Evolutionary conservation across 371 early-diverging fungal species (phyloP).

Genomic region (Fennellomyces sp.): DNA sequence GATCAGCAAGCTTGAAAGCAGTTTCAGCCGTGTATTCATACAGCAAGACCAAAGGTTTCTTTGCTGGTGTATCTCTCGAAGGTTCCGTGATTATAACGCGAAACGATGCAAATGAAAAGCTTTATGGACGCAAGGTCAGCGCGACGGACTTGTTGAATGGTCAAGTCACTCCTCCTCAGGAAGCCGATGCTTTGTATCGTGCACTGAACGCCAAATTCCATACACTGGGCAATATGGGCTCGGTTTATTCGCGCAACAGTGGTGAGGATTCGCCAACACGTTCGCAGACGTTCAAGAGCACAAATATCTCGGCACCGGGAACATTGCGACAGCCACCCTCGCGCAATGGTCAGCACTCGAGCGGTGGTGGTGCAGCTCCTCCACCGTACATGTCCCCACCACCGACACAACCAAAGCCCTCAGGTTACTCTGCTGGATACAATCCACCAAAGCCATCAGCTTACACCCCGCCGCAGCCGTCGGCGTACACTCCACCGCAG

Average conservation of each 20-base stretch:
- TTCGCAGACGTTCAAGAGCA: constrained; percentile 7
- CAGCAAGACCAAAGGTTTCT: constrained; percentile 87
- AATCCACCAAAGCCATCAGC: not conserved
- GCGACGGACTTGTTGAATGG: constrained; percentile 87
- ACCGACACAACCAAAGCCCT: not conserved
- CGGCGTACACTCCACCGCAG: not conserved
- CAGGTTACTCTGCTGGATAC: not conserved
- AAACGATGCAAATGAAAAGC: constrained; percentile 88
- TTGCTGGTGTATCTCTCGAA: constrained; percentile 93
- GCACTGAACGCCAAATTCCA: constrained; percentile 57
- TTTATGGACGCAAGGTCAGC: constrained; percentile 79
- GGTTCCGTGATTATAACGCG: constrained; percentile 91
- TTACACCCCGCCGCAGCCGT: constrained; percentile 3
- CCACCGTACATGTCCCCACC: constrained; percentile 1
- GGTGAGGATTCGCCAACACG: constrained; percentile 4
- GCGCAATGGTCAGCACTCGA: not conserved
- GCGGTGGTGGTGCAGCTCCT: not conserved
- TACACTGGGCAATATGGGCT: constrained; percentile 20
- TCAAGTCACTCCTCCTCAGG: constrained; percentile 72
- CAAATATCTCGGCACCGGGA: constrained; percentile 12
- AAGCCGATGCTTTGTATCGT: constrained; percentile 83
- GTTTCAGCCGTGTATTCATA: constrained; percentile 92
- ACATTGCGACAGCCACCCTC: constrained; percentile 10
- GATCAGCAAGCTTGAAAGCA: constrained; percentile 73
- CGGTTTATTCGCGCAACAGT: constrained; percentile 25